These are phyloP conservation scores for Juglanconis juglandina DNA, from an alignment of 2,329 filamentous ascomycete genomes.

Conservation along the genomic window DNA sequence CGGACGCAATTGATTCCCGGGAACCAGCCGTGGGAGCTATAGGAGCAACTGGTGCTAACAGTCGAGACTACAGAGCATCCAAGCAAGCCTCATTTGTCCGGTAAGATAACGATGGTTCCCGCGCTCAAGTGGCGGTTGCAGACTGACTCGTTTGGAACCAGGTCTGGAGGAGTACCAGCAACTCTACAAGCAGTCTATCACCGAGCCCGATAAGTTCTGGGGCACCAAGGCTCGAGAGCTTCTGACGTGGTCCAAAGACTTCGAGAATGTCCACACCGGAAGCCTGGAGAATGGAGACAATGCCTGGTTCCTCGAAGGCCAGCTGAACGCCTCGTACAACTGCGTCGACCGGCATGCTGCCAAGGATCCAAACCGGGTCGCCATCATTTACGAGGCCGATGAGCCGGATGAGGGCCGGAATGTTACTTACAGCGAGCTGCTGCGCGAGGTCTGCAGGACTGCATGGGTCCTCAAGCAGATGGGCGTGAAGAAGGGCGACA, in stretches of 20 bases:
- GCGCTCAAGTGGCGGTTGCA: background rate
- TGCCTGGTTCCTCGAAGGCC: slow-evolving; percentile 92
- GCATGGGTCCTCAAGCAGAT: slow-evolving; percentile 89
- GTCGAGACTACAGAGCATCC: slow-evolving; percentile 57
- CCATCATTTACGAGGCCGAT: slow-evolving; percentile 98
- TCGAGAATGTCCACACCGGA: slow-evolving; percentile 81
- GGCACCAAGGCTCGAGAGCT: slow-evolving; percentile 79
- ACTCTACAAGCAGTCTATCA: slow-evolving; percentile 81
- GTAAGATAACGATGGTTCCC: slow-evolving; percentile 41
- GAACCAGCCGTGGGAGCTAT: background rate
- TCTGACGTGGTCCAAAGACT: slow-evolving; percentile 85
- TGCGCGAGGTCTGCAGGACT: slow-evolving; percentile 84
- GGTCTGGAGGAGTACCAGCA: slow-evolving; percentile 65
- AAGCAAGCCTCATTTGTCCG: slow-evolving; percentile 63
- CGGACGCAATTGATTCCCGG: background rate
- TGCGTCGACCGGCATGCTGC: slow-evolving; percentile 96
- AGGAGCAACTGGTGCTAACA: slow-evolving; percentile 29
- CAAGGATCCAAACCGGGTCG: slow-evolving; percentile 86
- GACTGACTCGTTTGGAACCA: slow-evolving; percentile 28
- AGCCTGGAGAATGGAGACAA: slow-evolving; percentile 75
- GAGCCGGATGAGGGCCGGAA: slow-evolving; percentile 82
- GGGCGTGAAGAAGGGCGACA: slow-evolving; percentile 95
- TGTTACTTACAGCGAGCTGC: slow-evolving; percentile 88
- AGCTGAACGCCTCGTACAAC: slow-evolving; percentile 95
- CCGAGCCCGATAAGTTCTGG: slow-evolving; percentile 88